Base-by-base conservation (phyloP, 208 protist genomes). In the Angomonas ambiguus region DNA sequence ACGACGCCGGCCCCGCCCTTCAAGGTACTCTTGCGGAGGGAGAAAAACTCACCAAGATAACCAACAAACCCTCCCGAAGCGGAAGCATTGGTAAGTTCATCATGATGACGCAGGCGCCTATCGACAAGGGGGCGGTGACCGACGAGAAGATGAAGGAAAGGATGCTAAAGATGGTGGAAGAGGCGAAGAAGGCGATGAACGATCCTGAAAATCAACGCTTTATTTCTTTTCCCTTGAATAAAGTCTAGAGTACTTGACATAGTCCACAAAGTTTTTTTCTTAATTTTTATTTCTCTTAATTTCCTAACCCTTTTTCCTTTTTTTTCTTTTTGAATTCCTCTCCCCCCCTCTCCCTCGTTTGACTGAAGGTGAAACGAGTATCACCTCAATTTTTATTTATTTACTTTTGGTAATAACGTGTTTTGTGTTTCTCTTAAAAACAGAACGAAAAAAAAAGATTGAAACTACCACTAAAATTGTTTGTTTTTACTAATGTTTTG, bases 151-250 rank as follows among this genome's bases (percentile, higher is more conserved):
- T 53, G 45, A 53, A 53, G 45, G 45, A 53, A 5, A 4, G 45
- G 3, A 53, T 53, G 45, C 45, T 27, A 3, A 53, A 53, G 45
- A 53, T 53, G 45, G 5, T 4, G 4, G 18, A 53, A 5, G 20
- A 53, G 10, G 45, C 45, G 8, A 20, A 53, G 3, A 53, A 53
- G 45, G 20, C 45, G 45, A 8, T 53, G 20, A 53, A 53, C 18
- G 45, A 53, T n/a, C 45, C 45, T 20, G 45, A 53, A n/a, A 53
- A 53, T n/a, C 10, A 53, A 27, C 45, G 18, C 45, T 53, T 53
- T 53, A 5, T 24, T 5, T 53, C 45, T 20, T 53, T 27, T n/a
- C 45, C 45, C 45, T 24, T 53, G 10, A 13, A 27, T n/a, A 53
- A 53, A 5, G 45, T 24, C 20, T 53, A 53, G 24, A 24, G 45